Conservation (phyloP, 106 monocot genomes). For the Ottelia alismoides region DNA sequence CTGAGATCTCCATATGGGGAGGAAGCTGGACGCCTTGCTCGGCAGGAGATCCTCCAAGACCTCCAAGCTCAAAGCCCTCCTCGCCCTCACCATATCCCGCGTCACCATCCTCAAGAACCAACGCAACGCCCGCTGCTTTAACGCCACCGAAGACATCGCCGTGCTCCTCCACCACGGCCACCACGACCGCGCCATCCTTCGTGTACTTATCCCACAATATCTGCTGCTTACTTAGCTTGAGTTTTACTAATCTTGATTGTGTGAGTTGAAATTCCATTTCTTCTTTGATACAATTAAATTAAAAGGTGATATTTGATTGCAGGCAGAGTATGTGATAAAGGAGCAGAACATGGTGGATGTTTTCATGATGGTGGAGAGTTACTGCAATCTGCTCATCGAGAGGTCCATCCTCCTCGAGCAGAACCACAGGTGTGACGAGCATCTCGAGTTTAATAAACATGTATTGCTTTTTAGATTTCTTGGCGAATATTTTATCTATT, state of each 20-base stretch:
- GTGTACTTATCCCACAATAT: background rate
- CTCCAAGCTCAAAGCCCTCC: slow-evolving; percentile 7
- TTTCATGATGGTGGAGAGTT: slow-evolving; percentile 3
- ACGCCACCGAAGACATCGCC: slow-evolving; percentile 4
- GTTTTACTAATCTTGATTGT: background rate
- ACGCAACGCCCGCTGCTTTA: slow-evolving; percentile 1
- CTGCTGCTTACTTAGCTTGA: background rate
- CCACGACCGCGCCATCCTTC: slow-evolving; percentile 1
- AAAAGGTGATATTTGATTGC: background rate
- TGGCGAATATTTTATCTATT: no score
- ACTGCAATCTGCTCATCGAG: slow-evolving; percentile 7
- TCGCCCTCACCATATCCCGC: slow-evolving; percentile 1
- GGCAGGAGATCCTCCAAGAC: slow-evolving; percentile 6
- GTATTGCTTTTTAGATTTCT: no score
- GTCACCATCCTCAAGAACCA: slow-evolving; percentile 10
- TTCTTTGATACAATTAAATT: background rate
- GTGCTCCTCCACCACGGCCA: slow-evolving; percentile 1
- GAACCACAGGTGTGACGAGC: no score
- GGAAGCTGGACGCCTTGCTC: slow-evolving; percentile 1
- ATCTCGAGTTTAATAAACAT: no score
- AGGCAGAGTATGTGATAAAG: slow-evolving; percentile 14
- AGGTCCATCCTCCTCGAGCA: background rate
- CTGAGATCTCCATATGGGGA: slow-evolving; percentile 8
- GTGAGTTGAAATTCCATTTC: background rate
- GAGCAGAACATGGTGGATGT: slow-evolving; percentile 10